Conservation (phyloP, 176 grass and related monocot genomes). For the Hordeum vulgare region DNA sequence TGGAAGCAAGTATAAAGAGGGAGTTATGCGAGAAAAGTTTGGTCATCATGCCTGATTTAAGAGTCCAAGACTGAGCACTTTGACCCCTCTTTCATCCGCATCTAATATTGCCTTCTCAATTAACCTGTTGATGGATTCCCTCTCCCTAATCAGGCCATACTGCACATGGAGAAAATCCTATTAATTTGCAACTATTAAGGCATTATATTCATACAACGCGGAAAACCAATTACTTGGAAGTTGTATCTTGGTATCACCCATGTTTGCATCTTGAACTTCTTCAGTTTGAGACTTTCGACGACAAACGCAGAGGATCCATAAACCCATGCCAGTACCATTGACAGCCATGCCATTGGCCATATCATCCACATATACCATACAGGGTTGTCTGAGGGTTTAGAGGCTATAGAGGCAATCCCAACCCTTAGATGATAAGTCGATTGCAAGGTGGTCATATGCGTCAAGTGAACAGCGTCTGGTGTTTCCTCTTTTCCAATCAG, state of each 20-base stretch:
- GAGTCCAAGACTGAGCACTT: slow-evolving; percentile 77
- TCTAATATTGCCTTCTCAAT: slow-evolving; percentile 88
- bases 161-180: slow-evolving; percentile 37
- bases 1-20: neutral
- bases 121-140: slow-evolving; percentile 63
- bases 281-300: slow-evolving; percentile 56
- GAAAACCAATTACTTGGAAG: slow-evolving; percentile 53
- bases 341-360: slow-evolving; percentile 53
- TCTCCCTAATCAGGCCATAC: slow-evolving; percentile 67
- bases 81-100: slow-evolving; percentile 57
- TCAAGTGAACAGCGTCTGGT: slow-evolving; percentile 66
- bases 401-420: slow-evolving; percentile 77
- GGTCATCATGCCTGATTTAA: slow-evolving; percentile 66
- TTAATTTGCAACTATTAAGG: neutral
- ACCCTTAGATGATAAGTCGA: slow-evolving; percentile 64
- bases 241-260: slow-evolving; percentile 89
- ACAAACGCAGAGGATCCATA: slow-evolving; percentile 70
- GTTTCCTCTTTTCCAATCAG: slow-evolving; percentile 62
- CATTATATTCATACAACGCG: neutral
- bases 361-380: slow-evolving; percentile 54
- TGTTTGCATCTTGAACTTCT: slow-evolving; percentile 72
- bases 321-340: slow-evolving; percentile 58
- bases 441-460: slow-evolving; percentile 67
- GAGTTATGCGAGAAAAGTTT: neutral
- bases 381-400: slow-evolving; percentile 49